A percentile compares a stretch with the other conserved stretches of the same genome.
phyloP scores from a whole-genome alignment of 2,329 filamentous ascomycete species.

The Aspergillus jensenii region DNA sequence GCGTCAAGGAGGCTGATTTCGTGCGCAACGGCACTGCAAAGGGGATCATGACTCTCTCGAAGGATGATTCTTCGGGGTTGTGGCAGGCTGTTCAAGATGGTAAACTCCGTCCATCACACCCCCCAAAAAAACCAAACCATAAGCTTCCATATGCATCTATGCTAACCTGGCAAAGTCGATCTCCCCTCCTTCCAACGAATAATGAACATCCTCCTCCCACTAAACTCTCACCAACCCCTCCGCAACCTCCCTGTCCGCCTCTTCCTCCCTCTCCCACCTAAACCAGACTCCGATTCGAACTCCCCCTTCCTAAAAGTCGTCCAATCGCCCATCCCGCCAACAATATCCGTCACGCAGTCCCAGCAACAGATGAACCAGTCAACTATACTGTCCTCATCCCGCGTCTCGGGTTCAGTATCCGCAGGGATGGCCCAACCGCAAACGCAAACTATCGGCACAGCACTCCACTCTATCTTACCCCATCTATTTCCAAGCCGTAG shows the following conservation, averaged over 20 bases:
- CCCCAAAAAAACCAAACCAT: background rate
- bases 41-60: constrained; percentile 84
- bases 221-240: constrained; percentile 64
- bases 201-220: constrained; percentile 70
- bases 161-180: constrained; percentile 58
- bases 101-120: constrained; percentile 30
- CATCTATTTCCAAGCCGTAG: constrained; percentile 82
- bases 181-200: constrained; percentile 70
- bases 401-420: constrained; percentile 9
- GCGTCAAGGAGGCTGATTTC: constrained; percentile 80
- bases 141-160: background rate
- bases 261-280: constrained; percentile 71
- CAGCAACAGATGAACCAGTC: constrained; percentile 13
- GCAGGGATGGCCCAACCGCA: constrained; percentile 39
- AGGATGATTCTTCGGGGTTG: constrained; percentile 76
- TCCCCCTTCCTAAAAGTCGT: constrained; percentile 62
- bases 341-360: constrained; percentile 25
- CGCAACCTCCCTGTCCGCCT: constrained; percentile 84
- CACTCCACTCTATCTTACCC: constrained; percentile 73
- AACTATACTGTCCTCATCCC: constrained; percentile 12
- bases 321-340: constrained; percentile 68
- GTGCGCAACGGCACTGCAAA: constrained; percentile 84
- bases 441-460: constrained; percentile 71
- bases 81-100: constrained; percentile 79
- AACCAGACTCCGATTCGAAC: constrained; percentile 36